Base-by-base conservation (phyloP, 495 filamentous ascomycete genomes). In the Lichina pygmaea region DNA sequence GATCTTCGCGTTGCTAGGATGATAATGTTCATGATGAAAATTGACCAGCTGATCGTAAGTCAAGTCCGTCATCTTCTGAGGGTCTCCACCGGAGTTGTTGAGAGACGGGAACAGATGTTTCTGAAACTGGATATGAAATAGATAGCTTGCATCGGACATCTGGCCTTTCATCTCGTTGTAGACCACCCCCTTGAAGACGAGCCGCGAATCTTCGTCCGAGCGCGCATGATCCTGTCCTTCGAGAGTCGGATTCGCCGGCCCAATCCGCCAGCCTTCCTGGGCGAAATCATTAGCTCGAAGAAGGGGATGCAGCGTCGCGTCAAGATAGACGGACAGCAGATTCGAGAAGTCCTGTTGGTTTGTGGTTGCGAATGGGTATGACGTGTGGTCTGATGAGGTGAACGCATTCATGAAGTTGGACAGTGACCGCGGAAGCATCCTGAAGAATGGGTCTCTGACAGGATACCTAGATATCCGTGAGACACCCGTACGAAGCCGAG, bases 141-240 rank as follows among this genome's bases (percentile, higher is more conserved):
- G 67, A 58, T 97, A 95, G 53, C 82, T 82, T 11, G 89, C 81
- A 58, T 95, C 89, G 7, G 89, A 95, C 73, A 95, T 93, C 55
- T 93, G 84, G 0, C 89, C 89, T 60, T 97, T 97, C 89, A 97
- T 97, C 62, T 97, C 89, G 55, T 97, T 97, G 60, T 97, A 97
- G 17, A 97, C 89, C 9, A 97, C 89, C 17, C 89, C 89, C 58
- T 97, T 97, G 66, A 97, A 97, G 11, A 94, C 77, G 15, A 95
- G 70, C 34, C 70, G 72, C 44, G 62, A 68, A 59, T 62, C 46
- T 57, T 54, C 17, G 53, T 54, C 34, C 48, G 57, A 36, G 36
- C 13, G 36, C 36, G 10, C 36, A 11, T 39, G 36, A 11, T 15
- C 13, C 10, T 39, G 2, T 15, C 36, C 36, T 11, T 39, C 10